Percentiles rank a stretch among this genome's conserved stretches.
These are phyloP conservation scores for Crithidia fasciculata DNA, from an alignment of 208 protist genomes.

Conservation along the genomic window DNA sequence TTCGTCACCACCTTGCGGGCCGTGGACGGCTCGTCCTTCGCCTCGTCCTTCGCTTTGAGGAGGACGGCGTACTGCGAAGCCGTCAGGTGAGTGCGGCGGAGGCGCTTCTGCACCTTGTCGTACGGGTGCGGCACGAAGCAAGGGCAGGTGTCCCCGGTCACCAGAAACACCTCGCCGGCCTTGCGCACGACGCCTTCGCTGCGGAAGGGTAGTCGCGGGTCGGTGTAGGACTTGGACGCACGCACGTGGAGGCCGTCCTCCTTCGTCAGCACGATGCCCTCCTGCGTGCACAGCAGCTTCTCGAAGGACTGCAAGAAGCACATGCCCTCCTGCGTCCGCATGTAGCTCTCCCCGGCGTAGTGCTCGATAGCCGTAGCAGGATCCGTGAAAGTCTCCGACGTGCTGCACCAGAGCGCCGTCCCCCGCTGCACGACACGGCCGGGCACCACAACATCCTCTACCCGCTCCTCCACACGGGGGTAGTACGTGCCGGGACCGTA, in stretches of 20 bases:
- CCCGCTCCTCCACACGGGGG: constrained; percentile 66
- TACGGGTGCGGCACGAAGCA: constrained; percentile 94
- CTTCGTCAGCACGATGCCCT: constrained; percentile 63
- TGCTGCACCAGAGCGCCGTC: constrained; percentile 49
- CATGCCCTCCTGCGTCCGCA: constrained; percentile 41
- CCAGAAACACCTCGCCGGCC: constrained; percentile 78
- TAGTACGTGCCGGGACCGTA: constrained; percentile 77
- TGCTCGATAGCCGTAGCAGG: constrained; percentile 39
- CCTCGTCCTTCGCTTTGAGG: constrained; percentile 35
- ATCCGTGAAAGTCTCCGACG: constrained; percentile 44
- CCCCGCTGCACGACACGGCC: constrained; percentile 36
- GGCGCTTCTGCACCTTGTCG: constrained; percentile 79
- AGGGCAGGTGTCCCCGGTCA: constrained; percentile 81
- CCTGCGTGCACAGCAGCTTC: constrained; percentile 57
- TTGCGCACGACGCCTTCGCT: constrained; percentile 59
- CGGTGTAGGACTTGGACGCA: constrained; percentile 82
- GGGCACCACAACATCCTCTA: constrained; percentile 39
- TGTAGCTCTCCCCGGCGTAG: constrained; percentile 73
- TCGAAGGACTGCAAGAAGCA: constrained; percentile 89
- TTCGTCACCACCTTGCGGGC: constrained; percentile 71
- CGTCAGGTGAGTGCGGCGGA: constrained; percentile 69
- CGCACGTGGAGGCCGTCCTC: constrained; percentile 89
- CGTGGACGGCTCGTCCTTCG: constrained; percentile 8
- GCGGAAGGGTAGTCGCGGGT: constrained; percentile 69
- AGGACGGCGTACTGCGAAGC: constrained; percentile 44